Conservation (phyloP, 768 basidiomycete species). For the Pleurotus salmoneostramineus region DNA sequence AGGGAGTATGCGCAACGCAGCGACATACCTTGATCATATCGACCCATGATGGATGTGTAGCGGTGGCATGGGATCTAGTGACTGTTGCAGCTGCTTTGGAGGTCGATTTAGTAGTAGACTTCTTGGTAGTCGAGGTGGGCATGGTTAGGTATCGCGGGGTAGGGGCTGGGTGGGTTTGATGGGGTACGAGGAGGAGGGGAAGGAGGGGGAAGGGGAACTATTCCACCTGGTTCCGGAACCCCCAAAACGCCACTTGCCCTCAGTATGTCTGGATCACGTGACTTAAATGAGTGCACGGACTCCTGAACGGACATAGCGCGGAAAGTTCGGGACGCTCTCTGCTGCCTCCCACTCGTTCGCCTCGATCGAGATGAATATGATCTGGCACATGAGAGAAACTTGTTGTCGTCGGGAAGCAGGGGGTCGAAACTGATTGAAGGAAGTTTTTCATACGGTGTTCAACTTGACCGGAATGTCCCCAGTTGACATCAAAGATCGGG, state of each 20-base stretch:
- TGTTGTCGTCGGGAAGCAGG: neutral
- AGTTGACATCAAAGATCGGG: too few relatives aligned
- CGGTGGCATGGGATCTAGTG: slow-evolving; percentile 28
- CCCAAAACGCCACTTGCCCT: slow-evolving; percentile 14
- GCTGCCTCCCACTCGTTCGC: neutral
- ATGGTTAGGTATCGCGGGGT: slow-evolving; percentile 12
- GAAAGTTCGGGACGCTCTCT: neutral
- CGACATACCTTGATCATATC: slow-evolving; percentile 74
- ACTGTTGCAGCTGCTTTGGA: slow-evolving; percentile 27
- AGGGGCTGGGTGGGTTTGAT: slow-evolving; percentile 8
- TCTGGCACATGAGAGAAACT: neutral
- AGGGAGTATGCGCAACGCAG: slow-evolving; percentile 6
- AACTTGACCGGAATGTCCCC: too few relatives aligned
- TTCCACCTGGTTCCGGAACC: slow-evolving; percentile 14
- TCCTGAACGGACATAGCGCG: slow-evolving; percentile 4
- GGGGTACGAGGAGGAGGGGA: slow-evolving; percentile 18
- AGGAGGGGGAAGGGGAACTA: slow-evolving; percentile 6
- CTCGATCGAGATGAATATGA: neutral
- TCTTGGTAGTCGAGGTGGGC: slow-evolving; percentile 27
- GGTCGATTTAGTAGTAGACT: slow-evolving; percentile 31
- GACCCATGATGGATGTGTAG: slow-evolving; percentile 63
- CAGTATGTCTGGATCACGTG: slow-evolving; percentile 22
- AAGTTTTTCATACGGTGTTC: too few relatives aligned
- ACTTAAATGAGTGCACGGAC: slow-evolving; percentile 18
- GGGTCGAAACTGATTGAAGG: too few relatives aligned